Conservation (phyloP, 2,329 filamentous ascomycete genomes). For the Ophiosphaerella narmari region DNA sequence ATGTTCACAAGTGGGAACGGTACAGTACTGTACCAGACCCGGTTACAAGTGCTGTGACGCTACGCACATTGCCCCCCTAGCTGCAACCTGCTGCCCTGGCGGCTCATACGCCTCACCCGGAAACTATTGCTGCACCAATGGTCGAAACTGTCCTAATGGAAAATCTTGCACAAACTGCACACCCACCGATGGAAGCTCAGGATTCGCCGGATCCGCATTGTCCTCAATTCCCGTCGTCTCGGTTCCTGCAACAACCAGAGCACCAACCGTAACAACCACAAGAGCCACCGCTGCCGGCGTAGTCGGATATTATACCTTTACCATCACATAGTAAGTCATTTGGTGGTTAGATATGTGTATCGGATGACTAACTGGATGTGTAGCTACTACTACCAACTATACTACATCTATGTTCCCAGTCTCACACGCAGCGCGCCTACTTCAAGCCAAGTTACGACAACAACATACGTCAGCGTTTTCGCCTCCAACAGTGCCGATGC, state of each 20-base stretch:
- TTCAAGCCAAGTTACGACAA: constrained; percentile 3
- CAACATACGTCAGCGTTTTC: not conserved
- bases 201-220: not conserved
- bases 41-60: constrained; percentile 5
- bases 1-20: not conserved
- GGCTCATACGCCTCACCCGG: constrained; percentile 5
- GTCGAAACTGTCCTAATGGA: constrained; percentile 3
- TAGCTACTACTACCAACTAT: constrained; percentile 5
- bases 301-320: constrained; percentile 3
- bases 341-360: not conserved
- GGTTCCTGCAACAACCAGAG: not conserved
- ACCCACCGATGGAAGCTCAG: not conserved
- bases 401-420: constrained; percentile 3
- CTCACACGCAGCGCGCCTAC: constrained; percentile 2
- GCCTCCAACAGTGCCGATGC: constrained; percentile 5
- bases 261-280: no score
- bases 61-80: constrained; percentile 1
- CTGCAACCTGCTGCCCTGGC: constrained; percentile 1
- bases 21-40: constrained; percentile 1
- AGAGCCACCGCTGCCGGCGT: not conserved
- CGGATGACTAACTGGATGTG: not conserved
- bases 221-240: not conserved
- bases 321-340: constrained; percentile 6
- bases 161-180: constrained; percentile 3
- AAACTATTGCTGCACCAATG: constrained; percentile 5